Percentiles rank a stretch among this genome's conserved stretches.
phyloP scores from a whole-genome alignment of 2,329 filamentous ascomycete genomes.

The Venturia carpophila region DNA sequence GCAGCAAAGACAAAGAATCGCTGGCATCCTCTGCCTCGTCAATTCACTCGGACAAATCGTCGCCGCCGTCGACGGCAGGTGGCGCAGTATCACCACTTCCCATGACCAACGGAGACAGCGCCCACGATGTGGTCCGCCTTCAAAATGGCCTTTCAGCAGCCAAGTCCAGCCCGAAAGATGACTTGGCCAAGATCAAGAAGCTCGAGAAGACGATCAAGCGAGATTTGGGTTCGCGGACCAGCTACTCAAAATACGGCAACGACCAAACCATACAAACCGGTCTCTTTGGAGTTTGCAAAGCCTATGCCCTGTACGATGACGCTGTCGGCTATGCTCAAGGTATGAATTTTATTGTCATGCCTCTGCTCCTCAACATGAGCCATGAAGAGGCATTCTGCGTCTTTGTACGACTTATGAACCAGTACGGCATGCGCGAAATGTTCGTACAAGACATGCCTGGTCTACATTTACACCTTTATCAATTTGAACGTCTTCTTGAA shows the following conservation, averaged over 20 bases:
- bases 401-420: constrained; percentile 90
- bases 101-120: constrained; percentile 50
- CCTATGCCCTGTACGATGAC: constrained; percentile 92
- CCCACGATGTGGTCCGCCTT: constrained; percentile 50
- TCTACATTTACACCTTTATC: constrained; percentile 84
- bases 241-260: constrained; percentile 92
- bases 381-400: constrained; percentile 95
- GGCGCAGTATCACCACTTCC: constrained; percentile 29
- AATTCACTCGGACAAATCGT: constrained; percentile 61
- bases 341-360: constrained; percentile 98
- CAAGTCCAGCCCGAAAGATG: constrained; percentile 71
- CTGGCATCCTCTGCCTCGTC: constrained; percentile 75
- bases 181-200: constrained; percentile 63
- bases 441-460: constrained; percentile 96
- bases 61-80: constrained; percentile 32
- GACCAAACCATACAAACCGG: constrained; percentile 87
- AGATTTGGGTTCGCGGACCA: constrained; percentile 85
- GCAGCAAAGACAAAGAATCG: constrained; percentile 58
- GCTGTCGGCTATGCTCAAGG: constrained; percentile 94
- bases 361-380: constrained; percentile 81
- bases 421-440: constrained; percentile 85
- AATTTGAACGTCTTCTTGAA: constrained; percentile 89
- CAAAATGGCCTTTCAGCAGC: constrained; percentile 58
- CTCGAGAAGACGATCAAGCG: constrained; percentile 87
- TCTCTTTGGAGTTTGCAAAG: constrained; percentile 92